Evolutionary conservation across 1,284 basidiomycete genomes (phyloP).

Genomic region (Leccinum pachyderme): DNA sequence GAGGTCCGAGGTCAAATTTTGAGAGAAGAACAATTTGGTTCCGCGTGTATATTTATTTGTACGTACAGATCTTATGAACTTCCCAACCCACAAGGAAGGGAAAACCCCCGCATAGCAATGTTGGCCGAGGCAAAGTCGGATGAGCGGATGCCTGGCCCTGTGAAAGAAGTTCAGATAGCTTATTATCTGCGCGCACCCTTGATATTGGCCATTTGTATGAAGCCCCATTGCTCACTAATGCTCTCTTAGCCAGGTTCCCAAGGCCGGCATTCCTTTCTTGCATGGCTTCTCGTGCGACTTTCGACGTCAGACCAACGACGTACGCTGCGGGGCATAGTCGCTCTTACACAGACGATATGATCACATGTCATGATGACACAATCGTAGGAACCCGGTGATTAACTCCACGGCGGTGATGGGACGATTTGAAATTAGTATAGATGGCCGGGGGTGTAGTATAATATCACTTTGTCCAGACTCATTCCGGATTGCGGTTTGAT

Average conservation of each 20-base stretch:
- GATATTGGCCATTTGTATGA: not conserved
- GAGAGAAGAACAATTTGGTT: not conserved
- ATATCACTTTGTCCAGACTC: not conserved
- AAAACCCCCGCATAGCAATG: not conserved
- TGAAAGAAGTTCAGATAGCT: not conserved
- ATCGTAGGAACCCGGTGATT: not conserved
- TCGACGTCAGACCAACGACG: not conserved
- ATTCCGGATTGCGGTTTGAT: not conserved
- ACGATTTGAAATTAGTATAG: too few relatives aligned
- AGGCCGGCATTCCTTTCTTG: not conserved
- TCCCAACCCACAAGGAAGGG: too few relatives aligned
- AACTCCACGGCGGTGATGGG: not conserved
- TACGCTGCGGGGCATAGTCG: not conserved
- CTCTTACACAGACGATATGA: not conserved
- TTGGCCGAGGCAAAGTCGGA: not conserved
- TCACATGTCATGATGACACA: not conserved
- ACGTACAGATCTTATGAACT: not conserved
- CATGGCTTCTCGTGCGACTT: not conserved
- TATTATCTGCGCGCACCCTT: not conserved
- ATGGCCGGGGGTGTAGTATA: too few relatives aligned
- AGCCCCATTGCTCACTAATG: not conserved
- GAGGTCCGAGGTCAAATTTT: slow-evolving; percentile 22
- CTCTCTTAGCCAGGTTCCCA: not conserved
- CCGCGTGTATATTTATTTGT: not conserved
- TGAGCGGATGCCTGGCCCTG: not conserved